A percentile compares a stretch with the other conserved stretches of the same genome.
These are phyloP conservation scores for Oryza punctata DNA, from an alignment of 176 grass and related monocot species.

Conservation along the genomic window DNA sequence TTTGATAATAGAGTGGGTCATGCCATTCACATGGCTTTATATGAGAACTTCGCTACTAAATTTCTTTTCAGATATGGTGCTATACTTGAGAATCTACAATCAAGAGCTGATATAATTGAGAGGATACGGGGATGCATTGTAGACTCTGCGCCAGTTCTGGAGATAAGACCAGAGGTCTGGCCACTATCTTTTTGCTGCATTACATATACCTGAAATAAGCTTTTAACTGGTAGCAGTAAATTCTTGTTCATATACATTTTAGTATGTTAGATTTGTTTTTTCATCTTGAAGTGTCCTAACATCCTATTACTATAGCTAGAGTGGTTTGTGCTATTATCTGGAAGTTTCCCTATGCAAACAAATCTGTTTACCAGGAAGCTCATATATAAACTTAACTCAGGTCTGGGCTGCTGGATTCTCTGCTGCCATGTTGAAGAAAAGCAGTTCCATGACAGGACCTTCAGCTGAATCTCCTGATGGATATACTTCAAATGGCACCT, in stretches of 20 bases:
- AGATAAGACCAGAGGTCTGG: slow-evolving; percentile 88
- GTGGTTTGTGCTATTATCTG: not conserved
- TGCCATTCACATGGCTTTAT: not conserved
- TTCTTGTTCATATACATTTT: not conserved
- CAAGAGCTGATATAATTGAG: slow-evolving; percentile 73
- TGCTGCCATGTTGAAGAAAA: slow-evolving; percentile 84
- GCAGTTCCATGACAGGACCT: slow-evolving; percentile 49
- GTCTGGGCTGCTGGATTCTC: slow-evolving; percentile 98
- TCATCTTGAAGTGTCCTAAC: not conserved
- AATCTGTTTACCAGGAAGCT: slow-evolving; percentile 26
- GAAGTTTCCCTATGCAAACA: slow-evolving; percentile 9
- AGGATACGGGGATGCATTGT: slow-evolving; percentile 92
- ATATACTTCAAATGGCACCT: slow-evolving; percentile 43
- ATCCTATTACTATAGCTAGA: not conserved
- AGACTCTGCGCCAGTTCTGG: slow-evolving; percentile 85
- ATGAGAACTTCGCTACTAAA: not conserved
- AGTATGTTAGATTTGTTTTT: not conserved
- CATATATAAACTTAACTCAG: slow-evolving; percentile 50
- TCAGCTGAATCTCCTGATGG: slow-evolving; percentile 46
- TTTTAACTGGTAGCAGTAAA: not conserved
- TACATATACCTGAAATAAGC: not conserved
- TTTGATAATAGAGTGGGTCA: not conserved
- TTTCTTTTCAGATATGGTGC: slow-evolving; percentile 73
- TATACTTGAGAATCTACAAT: slow-evolving; percentile 80
- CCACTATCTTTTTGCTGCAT: not conserved